Evolutionary conservation across 345 rosid species (phyloP), one percentile per base, ranked within the genome.

Genomic region (Hevea brasiliensis): DNA sequence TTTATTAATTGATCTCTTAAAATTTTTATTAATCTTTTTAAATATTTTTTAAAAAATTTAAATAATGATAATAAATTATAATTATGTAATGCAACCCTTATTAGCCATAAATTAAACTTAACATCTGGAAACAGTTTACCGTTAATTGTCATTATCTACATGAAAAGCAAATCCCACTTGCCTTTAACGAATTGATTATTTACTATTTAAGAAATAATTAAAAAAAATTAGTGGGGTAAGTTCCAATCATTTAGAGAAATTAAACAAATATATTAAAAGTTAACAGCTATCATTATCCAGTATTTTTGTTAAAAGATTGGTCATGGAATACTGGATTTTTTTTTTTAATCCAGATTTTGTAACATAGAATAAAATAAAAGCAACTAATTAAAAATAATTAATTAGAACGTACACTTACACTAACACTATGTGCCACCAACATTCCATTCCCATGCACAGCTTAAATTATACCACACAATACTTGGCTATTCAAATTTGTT

Each of bases 121-220:
- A 24, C 65, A 58, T 65, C 8, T 0, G 61, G 35, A 20, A 81
- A 67, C 85, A 18, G 88, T 85, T 85, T 80, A 83, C 86, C 81
- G 88, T 83, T 85, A 82, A 65, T 85, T 79, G 83, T 85, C 86
- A 76, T 26, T 65, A 64, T 85, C 80, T 57, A 50, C 17, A n/a
- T n/a, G n/a, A n/a, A n/a, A n/a, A n/a, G n/a, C n/a, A n/a, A n/a
- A n/a, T n/a, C 63, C n/a, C 55, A 23, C 20, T 35, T 18, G 42
- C 41, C n/a, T n/a, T n/a, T 20, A 56, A 23, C 15, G 4, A 37
- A 32, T n/a, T n/a, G 56, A 70, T 56, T 8, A 69, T 24, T 68
- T 20, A n/a, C 3, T 44, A 21, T 4, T 51, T 9, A 40, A 40
- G 29, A 58, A 61, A n/a, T 5, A 21, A 37, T 1, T 13, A 54